Conservation (phyloP, 495 filamentous ascomycete genomes). For the Penicilliopsis zonata region DNA sequence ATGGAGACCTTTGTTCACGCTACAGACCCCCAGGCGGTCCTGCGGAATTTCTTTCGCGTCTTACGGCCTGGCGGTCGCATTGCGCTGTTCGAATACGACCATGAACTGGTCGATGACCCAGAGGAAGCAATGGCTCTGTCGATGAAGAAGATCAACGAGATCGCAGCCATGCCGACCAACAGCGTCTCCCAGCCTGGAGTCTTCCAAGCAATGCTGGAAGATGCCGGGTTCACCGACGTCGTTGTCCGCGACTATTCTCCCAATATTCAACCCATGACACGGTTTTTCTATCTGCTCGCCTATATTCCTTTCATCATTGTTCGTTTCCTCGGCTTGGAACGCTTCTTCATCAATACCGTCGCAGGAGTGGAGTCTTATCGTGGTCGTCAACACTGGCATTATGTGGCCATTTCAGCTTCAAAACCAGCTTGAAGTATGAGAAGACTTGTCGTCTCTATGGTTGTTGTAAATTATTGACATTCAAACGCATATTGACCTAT, state of each 20-base stretch:
- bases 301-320: slow-evolving; percentile 41
- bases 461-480: too few relatives aligned
- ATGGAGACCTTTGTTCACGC: slow-evolving; percentile 50
- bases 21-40: slow-evolving; percentile 31
- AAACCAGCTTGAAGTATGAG: slow-evolving; percentile 19
- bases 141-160: slow-evolving; percentile 29
- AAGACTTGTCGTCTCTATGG: too few relatives aligned
- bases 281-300: slow-evolving; percentile 38
- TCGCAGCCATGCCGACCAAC: slow-evolving; percentile 38
- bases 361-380: slow-evolving; percentile 30
- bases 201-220: slow-evolving; percentile 26
- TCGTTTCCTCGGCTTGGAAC: slow-evolving; percentile 29
- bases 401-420: slow-evolving; percentile 24
- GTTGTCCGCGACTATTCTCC: slow-evolving; percentile 31
- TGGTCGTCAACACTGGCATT: slow-evolving; percentile 17
- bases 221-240: slow-evolving; percentile 39
- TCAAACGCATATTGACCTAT: too few relatives aligned
- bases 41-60: slow-evolving; percentile 34
- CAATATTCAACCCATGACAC: slow-evolving; percentile 38
- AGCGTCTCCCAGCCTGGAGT: slow-evolving; percentile 14
- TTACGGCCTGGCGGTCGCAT: slow-evolving; percentile 36
- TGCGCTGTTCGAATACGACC: slow-evolving; percentile 39
- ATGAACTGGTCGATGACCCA: slow-evolving; percentile 18
- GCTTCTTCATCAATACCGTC: slow-evolving; percentile 34
- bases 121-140: slow-evolving; percentile 17